Conservation (phyloP, 192 early-diverging fungal genomes). For the Umbelopsis sp. region DNA sequence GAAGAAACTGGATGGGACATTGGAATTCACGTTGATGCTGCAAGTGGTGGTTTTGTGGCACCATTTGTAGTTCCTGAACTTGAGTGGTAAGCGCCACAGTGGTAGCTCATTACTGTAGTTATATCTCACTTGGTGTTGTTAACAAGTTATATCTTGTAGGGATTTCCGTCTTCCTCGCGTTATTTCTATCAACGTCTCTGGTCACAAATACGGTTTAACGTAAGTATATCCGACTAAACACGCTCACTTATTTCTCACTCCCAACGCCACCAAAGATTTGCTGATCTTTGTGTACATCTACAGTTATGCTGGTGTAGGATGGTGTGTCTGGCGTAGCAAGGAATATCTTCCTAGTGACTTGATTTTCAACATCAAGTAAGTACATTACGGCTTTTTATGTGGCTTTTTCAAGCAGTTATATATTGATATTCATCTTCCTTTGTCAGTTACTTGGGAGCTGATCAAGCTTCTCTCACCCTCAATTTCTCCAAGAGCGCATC, state of each 20-base stretch:
- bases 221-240: not conserved
- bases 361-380: constrained; percentile 61
- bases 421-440: not conserved
- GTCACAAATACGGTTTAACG: constrained; percentile 87
- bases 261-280: no score
- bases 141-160: not conserved
- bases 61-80: constrained; percentile 79
- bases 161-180: constrained; percentile 68
- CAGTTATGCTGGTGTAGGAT: constrained; percentile 78
- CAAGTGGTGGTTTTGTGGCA: constrained; percentile 85
- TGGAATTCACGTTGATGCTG: constrained; percentile 86
- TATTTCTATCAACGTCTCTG: constrained; percentile 78
- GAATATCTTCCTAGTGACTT: constrained; percentile 74
- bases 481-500: constrained; percentile 76
- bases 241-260: not conserved
- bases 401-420: no score
- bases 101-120: not conserved
- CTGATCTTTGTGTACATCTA: not conserved
- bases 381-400: not conserved
- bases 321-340: constrained; percentile 73
- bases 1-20: constrained; percentile 65
- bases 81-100: constrained; percentile 61
- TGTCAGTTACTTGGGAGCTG: not conserved
- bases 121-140: not conserved
- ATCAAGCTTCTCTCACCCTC: constrained; percentile 64